Conservation (phyloP, 495 filamentous ascomycete genomes). For the Letharia columbiana region DNA sequence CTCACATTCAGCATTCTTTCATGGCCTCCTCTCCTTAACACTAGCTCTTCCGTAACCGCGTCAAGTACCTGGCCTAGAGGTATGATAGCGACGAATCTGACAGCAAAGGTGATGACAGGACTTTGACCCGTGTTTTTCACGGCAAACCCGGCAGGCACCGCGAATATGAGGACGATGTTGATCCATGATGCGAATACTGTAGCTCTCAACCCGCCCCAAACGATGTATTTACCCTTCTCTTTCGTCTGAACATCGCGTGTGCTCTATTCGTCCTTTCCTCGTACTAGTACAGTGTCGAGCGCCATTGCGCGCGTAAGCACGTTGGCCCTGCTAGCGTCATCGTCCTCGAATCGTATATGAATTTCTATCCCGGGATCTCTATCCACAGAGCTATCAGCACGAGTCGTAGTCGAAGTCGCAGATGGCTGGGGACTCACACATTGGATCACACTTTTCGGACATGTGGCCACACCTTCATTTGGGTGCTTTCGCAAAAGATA, state of each 20-base stretch:
- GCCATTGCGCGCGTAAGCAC: background rate
- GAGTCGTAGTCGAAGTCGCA: background rate
- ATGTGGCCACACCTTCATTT: background rate
- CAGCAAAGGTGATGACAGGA: slow-evolving; percentile 11
- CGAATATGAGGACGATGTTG: background rate
- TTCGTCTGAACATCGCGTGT: background rate
- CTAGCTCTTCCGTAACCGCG: slow-evolving; percentile 10
- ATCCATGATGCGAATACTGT: background rate
- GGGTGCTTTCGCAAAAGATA: background rate
- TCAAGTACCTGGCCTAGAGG: slow-evolving; percentile 11
- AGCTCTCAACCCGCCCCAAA: background rate
- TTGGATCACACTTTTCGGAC: background rate
- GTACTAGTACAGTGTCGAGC: background rate
- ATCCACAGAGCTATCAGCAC: background rate
- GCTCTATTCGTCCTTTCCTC: background rate
- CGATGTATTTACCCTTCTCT: background rate
- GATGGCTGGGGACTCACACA: background rate
- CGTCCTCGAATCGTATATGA: background rate
- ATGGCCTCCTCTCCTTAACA: slow-evolving; percentile 5
- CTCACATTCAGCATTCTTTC: slow-evolving; percentile 15
- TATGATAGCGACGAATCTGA: slow-evolving; percentile 24
- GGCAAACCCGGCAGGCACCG: slow-evolving; percentile 20
- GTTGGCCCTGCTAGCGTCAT: background rate
- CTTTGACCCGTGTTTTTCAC: slow-evolving; percentile 20
- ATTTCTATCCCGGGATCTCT: background rate